Evolutionary conservation across 495 filamentous ascomycete species (phyloP).

Genomic region (Lepraria neglecta): DNA sequence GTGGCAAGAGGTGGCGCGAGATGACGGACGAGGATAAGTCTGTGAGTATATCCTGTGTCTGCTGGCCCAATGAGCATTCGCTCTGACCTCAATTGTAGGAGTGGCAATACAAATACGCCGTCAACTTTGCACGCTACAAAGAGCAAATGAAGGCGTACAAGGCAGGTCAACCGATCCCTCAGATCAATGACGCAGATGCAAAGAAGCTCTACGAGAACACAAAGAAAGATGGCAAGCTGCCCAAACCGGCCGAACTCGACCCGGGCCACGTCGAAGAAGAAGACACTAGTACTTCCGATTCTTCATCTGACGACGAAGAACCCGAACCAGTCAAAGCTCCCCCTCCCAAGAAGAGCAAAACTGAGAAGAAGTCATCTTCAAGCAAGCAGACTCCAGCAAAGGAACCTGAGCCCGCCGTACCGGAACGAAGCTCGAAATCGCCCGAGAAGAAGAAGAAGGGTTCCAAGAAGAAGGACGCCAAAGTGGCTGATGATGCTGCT

Average conservation of each 20-base stretch:
- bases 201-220: conserved; percentile 53
- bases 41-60: conserved; percentile 41
- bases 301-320: conserved; percentile 42
- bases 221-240: conserved; percentile 44
- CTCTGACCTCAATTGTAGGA: conserved; percentile 37
- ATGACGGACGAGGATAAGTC: conserved; percentile 69
- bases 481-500: conserved; percentile 34
- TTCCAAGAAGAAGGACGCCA: conserved; percentile 40
- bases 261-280: conserved; percentile 49
- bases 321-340: conserved; percentile 48
- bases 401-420: conserved; percentile 26
- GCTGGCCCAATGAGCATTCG: conserved; percentile 17
- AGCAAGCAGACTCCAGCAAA: conserved; percentile 27
- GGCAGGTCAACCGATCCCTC: conserved; percentile 37
- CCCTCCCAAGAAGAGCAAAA: conserved; percentile 52
- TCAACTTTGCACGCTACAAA: conserved; percentile 70
- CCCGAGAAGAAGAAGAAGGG: conserved; percentile 36
- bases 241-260: conserved; percentile 50
- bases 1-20: conserved; percentile 69
- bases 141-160: conserved; percentile 69
- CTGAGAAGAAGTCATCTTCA: conserved; percentile 28
- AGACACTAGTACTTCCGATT: conserved; percentile 10
- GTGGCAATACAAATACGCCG: conserved; percentile 68
- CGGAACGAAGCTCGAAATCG: conserved; percentile 29
- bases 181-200: conserved; percentile 52